These are phyloP conservation scores for Skeletonema menzelii DNA, from an alignment of 108 stramenopile genomes.

Conservation along the genomic window DNA sequence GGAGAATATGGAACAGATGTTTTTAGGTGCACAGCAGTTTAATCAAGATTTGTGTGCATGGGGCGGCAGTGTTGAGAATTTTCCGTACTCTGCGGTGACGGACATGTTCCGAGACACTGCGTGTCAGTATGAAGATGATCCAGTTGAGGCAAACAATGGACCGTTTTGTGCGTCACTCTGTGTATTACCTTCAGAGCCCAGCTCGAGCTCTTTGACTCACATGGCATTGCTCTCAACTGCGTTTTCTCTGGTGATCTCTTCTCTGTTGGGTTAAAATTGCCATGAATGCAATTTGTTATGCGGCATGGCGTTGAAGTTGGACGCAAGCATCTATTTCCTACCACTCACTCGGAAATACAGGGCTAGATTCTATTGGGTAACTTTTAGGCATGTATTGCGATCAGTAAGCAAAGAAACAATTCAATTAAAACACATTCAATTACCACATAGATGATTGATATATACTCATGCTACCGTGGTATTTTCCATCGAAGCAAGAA, in stretches of 20 bases:
- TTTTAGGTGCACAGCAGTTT: slow-evolving; percentile 30
- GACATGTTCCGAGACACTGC: not conserved
- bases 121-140: not conserved
- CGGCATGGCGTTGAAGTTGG: no score
- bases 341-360: no score
- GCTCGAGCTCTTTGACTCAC: not conserved
- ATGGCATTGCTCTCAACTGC: not conserved
- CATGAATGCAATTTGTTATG: no score
- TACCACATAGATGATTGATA: no score
- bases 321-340: no score
- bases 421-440: no score
- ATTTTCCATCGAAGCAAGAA: not conserved
- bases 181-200: not conserved
- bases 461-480: no score
- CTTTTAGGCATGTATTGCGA: no score
- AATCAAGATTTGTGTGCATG: slow-evolving; percentile 26
- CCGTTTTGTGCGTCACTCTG: slow-evolving; percentile 5
- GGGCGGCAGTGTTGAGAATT: not conserved
- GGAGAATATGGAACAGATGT: slow-evolving; percentile 26
- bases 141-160: not conserved
- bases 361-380: no score
- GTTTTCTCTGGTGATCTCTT: not conserved
- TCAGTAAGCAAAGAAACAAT: no score
- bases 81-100: slow-evolving; percentile 1
- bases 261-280: no score